Base-by-base conservation (phyloP, 2,329 filamentous ascomycete genomes). In the Dothistroma septosporum region DNA sequence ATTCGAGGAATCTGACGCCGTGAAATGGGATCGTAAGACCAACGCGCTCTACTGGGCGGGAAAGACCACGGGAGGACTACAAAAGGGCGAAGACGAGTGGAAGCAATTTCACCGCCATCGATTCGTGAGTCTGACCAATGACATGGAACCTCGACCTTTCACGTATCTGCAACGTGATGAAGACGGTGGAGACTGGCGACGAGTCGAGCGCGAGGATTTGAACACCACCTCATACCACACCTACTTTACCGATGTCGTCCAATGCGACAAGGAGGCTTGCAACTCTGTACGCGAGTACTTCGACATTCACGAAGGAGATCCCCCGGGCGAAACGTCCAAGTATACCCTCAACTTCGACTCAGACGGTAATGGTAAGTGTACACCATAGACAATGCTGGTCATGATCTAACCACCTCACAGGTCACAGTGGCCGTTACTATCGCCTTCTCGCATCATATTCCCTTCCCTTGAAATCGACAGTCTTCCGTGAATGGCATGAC, bases 401-500 rank as follows among this genome's bases (percentile, higher is more conserved):
- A 44, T 44, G 12, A 4, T 19, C 12, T 19, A 14, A 44, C 12
- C 19, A 44, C 12, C 14, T 44, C 12, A 19, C 7, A 44, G 79
- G 80, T 4, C 80, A 83, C 60, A 83, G 79, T 33, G 83, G 82
- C 0, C 78, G 83, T 0, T 86, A 77, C 66, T 80, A 82, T 66
- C 77, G 77, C 41, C 70, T 85, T 0, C 70, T 86, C 1, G 76
- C 78, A 0, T 83, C 80, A 0, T 75, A 72, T 2, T 80, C 77
- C 1, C 66, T 75, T 0, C 79, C 80, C 0, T 68, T 86, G 16
- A 86, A 85, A 66, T 77, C 81, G 63, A 82, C 82, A 0, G 65
- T 85, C 0, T 70, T 84, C 8, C 74, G 77, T 2, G 83, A 85
- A 69, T 86, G 83, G 84, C 83, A 85, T 61, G 81, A 85, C 61